Evolutionary conservation across 257 asterid genomes (phyloP).

Genomic region (Nicotiana attenuata): DNA sequence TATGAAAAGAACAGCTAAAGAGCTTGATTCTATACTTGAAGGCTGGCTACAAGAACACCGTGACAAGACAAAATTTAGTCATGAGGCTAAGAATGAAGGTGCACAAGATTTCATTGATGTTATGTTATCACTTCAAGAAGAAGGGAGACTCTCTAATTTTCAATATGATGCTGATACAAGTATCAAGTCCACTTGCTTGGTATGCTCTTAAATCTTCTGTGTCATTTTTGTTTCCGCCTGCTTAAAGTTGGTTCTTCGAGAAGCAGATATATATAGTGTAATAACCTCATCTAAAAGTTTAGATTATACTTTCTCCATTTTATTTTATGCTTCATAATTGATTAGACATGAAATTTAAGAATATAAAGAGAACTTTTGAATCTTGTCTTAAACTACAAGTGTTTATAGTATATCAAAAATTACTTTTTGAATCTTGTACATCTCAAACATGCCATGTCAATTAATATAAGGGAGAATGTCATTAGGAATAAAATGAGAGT

Average conservation of each 20-base stretch:
- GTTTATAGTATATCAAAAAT: too few species aligned
- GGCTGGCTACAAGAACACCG: constrained; percentile 18
- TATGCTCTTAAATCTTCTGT: background rate
- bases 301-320: too few species aligned
- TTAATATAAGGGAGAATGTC: too few species aligned
- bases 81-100: background rate
- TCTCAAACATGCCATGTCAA: too few species aligned
- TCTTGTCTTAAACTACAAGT: too few species aligned
- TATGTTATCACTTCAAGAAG: constrained; percentile 7
- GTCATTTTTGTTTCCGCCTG: background rate
- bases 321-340: too few species aligned
- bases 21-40: constrained; percentile 15
- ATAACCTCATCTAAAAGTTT: background rate
- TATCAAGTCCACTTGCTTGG: constrained; percentile 17
- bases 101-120: constrained; percentile 16
- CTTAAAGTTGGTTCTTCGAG: too few species aligned
- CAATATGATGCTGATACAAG: constrained; percentile 14
- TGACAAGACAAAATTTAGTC: background rate
- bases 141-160: background rate
- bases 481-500: too few species aligned
- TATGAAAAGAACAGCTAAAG: constrained; percentile 19
- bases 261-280: too few species aligned
- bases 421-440: too few species aligned
- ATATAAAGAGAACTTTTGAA: too few species aligned
- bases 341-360: too few species aligned